A percentile compares a stretch with the other conserved stretches of the same genome.
Conservation (phyloP, 805 yeast genomes). For the Candida sanyiensis region DNA sequence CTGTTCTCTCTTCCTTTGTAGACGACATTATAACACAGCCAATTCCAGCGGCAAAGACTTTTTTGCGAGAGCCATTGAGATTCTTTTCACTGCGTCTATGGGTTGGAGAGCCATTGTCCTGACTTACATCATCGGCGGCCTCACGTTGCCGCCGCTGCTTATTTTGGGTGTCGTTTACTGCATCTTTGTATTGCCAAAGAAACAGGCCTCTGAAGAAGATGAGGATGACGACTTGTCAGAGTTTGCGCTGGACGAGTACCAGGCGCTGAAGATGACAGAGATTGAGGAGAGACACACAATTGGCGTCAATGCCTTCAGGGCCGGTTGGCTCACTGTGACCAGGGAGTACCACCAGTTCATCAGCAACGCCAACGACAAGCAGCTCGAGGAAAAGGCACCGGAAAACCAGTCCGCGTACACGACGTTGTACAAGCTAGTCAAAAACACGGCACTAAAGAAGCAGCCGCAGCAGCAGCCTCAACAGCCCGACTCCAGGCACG, state of each 20-base stretch:
- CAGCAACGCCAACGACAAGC: conserved; percentile 33
- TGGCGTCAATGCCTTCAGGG: conserved; percentile 57
- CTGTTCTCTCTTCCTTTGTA: too few relatives aligned
- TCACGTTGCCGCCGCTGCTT: conserved; percentile 68
- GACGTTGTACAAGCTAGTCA: conserved; percentile 53
- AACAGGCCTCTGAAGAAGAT: conserved; percentile 14
- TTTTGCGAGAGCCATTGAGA: too few relatives aligned
- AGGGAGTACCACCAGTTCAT: conserved; percentile 58
- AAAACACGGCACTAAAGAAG: conserved; percentile 24
- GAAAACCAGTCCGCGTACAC: conserved; percentile 49
- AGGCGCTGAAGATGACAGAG: conserved; percentile 51
- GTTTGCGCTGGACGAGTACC: conserved; percentile 25
- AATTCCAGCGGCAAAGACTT: too few relatives aligned
- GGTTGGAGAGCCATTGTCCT: conserved; percentile 25
- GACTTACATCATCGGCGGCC: conserved; percentile 69
- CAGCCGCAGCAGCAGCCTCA: conserved; percentile 6
- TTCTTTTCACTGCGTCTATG: too few relatives aligned
- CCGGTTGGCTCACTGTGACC: conserved; percentile 85
- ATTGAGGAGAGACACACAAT: conserved; percentile 53
- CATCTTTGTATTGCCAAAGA: conserved; percentile 26
- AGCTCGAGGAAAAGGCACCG: conserved; percentile 21
- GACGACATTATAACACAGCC: too few relatives aligned
- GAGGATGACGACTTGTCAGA: conserved; percentile 23
- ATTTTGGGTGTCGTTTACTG: conserved; percentile 35
- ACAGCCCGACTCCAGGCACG: conserved; percentile 2